A percentile compares a stretch with the other conserved stretches of the same genome.
Evolutionary conservation across 2,329 filamentous ascomycete genomes (phyloP).

Genomic region (Magnaporthiopsis poae): DNA sequence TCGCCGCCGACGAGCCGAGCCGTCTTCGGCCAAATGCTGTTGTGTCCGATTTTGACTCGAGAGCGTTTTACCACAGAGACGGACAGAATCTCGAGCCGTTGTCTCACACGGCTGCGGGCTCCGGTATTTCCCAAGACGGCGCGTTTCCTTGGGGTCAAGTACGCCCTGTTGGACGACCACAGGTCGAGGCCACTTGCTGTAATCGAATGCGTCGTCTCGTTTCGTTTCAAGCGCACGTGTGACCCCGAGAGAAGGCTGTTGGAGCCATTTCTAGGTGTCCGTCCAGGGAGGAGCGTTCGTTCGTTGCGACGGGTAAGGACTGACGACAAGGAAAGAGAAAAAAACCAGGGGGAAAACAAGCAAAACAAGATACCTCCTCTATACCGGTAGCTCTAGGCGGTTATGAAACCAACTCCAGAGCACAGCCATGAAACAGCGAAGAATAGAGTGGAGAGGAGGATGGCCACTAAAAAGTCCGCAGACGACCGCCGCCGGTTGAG

Average conservation of each 20-base stretch:
- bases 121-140: background rate
- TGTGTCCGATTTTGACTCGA: background rate
- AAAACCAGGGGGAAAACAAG: background rate
- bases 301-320: background rate
- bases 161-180: background rate
- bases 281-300: background rate
- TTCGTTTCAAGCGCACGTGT: background rate
- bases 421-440: background rate
- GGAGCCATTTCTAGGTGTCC: background rate
- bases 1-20: too few species aligned
- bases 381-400: background rate
- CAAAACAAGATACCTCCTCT: background rate
- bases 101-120: background rate
- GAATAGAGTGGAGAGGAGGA: background rate
- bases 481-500: background rate
- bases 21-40: background rate
- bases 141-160: background rate
- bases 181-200: background rate
- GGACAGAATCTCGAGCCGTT: background rate
- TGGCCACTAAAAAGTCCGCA: background rate
- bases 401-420: conserved; percentile 4
- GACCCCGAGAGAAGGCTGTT: background rate
- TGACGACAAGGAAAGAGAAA: background rate
- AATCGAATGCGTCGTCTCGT: background rate
- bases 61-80: background rate